Evolutionary conservation across 306 rosid genomes (phyloP).

Genomic region (Mucuna pruriens): DNA sequence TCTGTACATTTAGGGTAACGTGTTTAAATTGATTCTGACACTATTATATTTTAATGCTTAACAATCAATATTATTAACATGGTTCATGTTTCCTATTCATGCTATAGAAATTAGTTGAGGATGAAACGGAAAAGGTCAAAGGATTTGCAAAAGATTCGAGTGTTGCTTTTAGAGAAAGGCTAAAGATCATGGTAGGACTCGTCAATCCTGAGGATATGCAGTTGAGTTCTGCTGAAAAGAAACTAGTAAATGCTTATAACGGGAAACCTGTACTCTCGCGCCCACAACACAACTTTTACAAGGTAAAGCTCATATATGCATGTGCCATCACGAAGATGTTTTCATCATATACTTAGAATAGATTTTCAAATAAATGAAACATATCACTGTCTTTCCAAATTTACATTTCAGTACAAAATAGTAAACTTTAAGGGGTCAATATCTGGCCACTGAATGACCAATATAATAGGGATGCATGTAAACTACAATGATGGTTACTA

Average conservation of each 20-base stretch:
- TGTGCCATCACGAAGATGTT: not conserved
- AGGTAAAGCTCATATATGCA: constrained; percentile 45
- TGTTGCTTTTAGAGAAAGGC: constrained; percentile 83
- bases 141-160: constrained; percentile 85
- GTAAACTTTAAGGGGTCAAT: not conserved
- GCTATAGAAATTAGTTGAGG: constrained; percentile 78
- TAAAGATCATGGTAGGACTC: constrained; percentile 90
- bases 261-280: constrained; percentile 95
- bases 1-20: not conserved
- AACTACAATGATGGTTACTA: not conserved
- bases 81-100: constrained; percentile 24
- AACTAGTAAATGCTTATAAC: constrained; percentile 80
- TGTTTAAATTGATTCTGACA: not conserved
- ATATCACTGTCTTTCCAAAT: not conserved
- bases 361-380: not conserved
- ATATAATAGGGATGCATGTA: not conserved
- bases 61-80: not conserved
- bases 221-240: constrained; percentile 78
- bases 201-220: constrained; percentile 87
- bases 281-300: constrained; percentile 87
- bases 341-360: not conserved
- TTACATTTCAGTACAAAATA: not conserved
- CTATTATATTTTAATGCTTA: not conserved
- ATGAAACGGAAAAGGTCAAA: constrained; percentile 84
- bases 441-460: not conserved